Conservation (phyloP, 352 stramenopile species). For the Plasmopara viticola region DNA sequence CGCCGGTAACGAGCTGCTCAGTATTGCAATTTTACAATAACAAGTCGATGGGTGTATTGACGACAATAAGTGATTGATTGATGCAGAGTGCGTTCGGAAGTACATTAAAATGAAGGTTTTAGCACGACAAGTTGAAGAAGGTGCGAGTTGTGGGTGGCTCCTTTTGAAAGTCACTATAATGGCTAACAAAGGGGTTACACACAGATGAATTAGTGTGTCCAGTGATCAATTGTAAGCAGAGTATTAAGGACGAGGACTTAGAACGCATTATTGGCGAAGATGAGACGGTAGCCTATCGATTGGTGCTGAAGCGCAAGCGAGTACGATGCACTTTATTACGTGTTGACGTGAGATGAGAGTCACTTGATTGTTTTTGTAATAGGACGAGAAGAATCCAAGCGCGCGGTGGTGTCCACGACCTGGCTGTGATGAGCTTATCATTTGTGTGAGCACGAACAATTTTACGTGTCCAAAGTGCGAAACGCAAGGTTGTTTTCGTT, state of each 20-base stretch:
- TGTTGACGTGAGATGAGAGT: background rate
- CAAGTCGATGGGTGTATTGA: background rate
- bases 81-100: constrained; percentile 36
- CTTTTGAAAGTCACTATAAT: background rate
- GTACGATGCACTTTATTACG: constrained; percentile 21
- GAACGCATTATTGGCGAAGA: constrained; percentile 22
- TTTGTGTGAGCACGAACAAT: constrained; percentile 38
- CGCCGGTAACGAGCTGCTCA: constrained; percentile 15
- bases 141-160: constrained; percentile 14
- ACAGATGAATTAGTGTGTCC: constrained; percentile 65
- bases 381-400: constrained; percentile 74
- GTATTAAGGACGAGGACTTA: constrained; percentile 35
- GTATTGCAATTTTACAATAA: background rate
- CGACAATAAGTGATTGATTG: background rate
- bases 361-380: background rate
- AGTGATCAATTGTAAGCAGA: constrained; percentile 40
- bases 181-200: constrained; percentile 3
- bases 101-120: constrained; percentile 61
- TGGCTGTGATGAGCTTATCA: constrained; percentile 57
- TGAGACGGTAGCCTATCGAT: constrained; percentile 22
- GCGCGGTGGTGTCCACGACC: constrained; percentile 56
- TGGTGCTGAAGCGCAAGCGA: constrained; percentile 43
- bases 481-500: constrained; percentile 53
- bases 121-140: constrained; percentile 52
- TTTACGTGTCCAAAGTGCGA: constrained; percentile 63